Evolutionary conservation across 495 filamentous ascomycete species (phyloP).

Genomic region (Diplogelasinospora grovesii): DNA sequence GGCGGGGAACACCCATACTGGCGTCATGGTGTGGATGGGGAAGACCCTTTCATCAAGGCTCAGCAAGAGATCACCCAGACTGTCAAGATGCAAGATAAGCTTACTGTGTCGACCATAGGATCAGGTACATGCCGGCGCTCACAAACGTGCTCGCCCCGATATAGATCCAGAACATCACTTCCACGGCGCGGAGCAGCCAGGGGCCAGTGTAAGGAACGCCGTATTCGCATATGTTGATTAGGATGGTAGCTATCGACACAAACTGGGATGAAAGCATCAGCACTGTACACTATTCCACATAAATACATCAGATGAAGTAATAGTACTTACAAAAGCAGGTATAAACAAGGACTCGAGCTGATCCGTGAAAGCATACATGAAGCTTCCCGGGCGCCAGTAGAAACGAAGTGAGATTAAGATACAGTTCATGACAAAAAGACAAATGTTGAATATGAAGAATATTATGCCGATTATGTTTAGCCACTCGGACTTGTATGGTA

Average conservation of each 20-base stretch:
- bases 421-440: constrained; percentile 64
- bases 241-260: constrained; percentile 61
- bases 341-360: constrained; percentile 77
- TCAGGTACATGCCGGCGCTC: constrained; percentile 65
- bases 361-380: constrained; percentile 65
- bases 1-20: constrained; percentile 86
- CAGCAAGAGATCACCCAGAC: no score
- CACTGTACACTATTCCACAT: constrained; percentile 8
- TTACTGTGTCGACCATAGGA: constrained; percentile 56
- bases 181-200: constrained; percentile 61
- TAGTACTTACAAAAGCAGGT: constrained; percentile 65
- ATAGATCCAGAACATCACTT: constrained; percentile 70
- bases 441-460: constrained; percentile 71
- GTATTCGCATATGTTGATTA: constrained; percentile 77
- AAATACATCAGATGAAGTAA: no score
- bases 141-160: constrained; percentile 54
- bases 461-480: constrained; percentile 64
- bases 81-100: no score
- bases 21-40: constrained; percentile 82
- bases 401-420: constrained; percentile 63
- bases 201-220: constrained; percentile 56
- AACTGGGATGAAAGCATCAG: constrained; percentile 22
- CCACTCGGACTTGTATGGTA: constrained; percentile 63
- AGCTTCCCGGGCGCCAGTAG: constrained; percentile 61
- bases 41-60: constrained; percentile 54